These are phyloP conservation scores for Aspergillus sp. DNA, from an alignment of 2,329 filamentous ascomycete genomes.

Conservation along the genomic window DNA sequence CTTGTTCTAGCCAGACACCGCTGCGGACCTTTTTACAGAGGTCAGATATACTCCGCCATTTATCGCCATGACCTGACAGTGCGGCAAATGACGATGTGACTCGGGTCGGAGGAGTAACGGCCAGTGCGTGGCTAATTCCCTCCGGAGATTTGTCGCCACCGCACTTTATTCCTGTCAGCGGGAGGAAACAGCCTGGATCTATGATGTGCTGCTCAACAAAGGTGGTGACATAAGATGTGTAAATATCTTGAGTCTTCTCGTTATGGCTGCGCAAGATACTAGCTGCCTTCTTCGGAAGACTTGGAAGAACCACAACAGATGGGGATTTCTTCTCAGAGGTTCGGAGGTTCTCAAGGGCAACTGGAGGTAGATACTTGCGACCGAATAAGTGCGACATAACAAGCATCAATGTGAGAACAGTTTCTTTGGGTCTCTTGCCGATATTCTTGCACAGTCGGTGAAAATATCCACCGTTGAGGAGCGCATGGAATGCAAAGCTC, in stretches of 20 bases:
- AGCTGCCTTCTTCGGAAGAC: constrained; percentile 60
- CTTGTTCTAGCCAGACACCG: constrained; percentile 73
- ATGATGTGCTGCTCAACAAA: constrained; percentile 67
- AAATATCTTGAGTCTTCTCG: constrained; percentile 64
- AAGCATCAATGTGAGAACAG: constrained; percentile 64
- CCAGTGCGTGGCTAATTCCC: constrained; percentile 4
- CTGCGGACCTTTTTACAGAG: constrained; percentile 66
- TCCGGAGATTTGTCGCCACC: constrained; percentile 38
- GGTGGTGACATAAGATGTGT: constrained; percentile 68
- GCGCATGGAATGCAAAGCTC: constrained; percentile 73
- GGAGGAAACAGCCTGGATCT: constrained; percentile 58
- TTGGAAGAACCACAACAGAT: constrained; percentile 66
- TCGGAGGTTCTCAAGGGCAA: constrained; percentile 40
- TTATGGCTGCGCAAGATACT: constrained; percentile 65
- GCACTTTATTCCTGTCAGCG: constrained; percentile 54
- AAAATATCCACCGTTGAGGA: constrained; percentile 72
- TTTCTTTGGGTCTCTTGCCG: constrained; percentile 50
- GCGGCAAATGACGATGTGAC: constrained; percentile 70
- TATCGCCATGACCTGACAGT: constrained; percentile 67
- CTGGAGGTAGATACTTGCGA: constrained; percentile 51
- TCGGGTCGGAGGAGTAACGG: constrained; percentile 20
- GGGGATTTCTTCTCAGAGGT: constrained; percentile 58
- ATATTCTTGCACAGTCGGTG: constrained; percentile 63
- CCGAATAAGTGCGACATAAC: constrained; percentile 72
- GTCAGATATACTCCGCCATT: constrained; percentile 66